Conservation (phyloP, 108 stramenopile species). For the Cyclotella sp. region DNA sequence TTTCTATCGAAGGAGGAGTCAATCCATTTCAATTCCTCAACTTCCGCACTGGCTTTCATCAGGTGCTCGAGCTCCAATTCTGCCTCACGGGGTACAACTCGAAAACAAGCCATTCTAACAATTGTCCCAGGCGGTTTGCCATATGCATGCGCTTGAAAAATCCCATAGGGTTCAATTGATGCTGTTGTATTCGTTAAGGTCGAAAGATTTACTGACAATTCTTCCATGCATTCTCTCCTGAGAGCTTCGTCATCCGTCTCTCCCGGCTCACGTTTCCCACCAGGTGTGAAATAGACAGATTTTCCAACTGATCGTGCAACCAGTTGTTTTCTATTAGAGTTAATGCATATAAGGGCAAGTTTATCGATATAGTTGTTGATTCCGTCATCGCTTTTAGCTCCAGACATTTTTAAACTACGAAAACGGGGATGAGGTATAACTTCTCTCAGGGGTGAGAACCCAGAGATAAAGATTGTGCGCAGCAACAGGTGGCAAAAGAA, state of each 20-base stretch:
- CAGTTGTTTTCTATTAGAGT: conserved; percentile 51
- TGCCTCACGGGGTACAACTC: conserved; percentile 33
- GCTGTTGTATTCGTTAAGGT: conserved; percentile 35
- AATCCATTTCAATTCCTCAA: conserved; percentile 65
- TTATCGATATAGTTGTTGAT: conserved; percentile 45
- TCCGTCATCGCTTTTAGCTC: not conserved
- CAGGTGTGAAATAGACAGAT: conserved; percentile 59
- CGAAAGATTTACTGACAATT: conserved; percentile 51
- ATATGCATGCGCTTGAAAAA: conserved; percentile 60
- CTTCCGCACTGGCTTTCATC: conserved; percentile 51
- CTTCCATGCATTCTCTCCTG: conserved; percentile 58
- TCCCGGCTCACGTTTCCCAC: conserved; percentile 58
- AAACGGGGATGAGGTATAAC: too few relatives aligned
- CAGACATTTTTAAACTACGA: too few relatives aligned
- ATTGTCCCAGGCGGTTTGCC: conserved; percentile 61
- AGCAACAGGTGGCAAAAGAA: too few relatives aligned
- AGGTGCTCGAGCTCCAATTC: conserved; percentile 51
- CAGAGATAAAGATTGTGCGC: too few relatives aligned
- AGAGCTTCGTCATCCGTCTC: conserved; percentile 61
- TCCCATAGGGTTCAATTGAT: conserved; percentile 51
- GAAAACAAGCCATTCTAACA: conserved; percentile 62
- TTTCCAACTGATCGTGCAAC: conserved; percentile 59
- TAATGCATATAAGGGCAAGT: conserved; percentile 54
- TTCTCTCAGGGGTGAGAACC: too few relatives aligned
- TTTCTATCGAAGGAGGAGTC: conserved; percentile 50